Evolutionary conservation across 225 moss, liverwort and hornwort species (phyloP).

Genomic region (Rhytidiadelphus loreus): DNA sequence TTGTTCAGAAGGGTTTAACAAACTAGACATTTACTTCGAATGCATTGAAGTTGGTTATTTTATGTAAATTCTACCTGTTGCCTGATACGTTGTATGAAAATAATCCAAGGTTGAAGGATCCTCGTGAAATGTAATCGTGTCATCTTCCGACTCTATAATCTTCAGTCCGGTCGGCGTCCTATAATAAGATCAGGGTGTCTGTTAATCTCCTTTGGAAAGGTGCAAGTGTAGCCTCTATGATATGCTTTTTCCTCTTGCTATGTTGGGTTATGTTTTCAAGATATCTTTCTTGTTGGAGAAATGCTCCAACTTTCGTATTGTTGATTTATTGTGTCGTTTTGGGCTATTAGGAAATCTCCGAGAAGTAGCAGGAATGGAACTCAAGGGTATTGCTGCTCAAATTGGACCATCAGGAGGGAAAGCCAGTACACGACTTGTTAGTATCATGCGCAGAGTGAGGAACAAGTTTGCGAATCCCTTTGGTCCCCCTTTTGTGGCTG

Average conservation of each 20-base stretch:
- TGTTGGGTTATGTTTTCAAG: not conserved
- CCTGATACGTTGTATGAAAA: not conserved
- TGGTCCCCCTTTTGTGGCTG: conserved; percentile 65
- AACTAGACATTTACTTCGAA: not conserved
- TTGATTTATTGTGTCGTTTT: not conserved
- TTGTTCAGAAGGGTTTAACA: not conserved
- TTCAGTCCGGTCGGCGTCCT: not conserved
- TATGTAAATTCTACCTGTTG: not conserved
- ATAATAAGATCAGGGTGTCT: not conserved
- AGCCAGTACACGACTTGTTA: conserved; percentile 58
- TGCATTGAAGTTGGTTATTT: not conserved
- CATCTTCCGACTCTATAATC: not conserved
- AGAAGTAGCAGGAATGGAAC: not conserved
- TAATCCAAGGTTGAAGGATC: not conserved
- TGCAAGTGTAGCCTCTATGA: not conserved
- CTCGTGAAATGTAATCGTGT: not conserved
- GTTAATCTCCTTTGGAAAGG: not conserved
- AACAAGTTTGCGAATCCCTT: conserved; percentile 58
- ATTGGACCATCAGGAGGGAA: conserved; percentile 61
- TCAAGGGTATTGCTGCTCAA: conserved; percentile 29
- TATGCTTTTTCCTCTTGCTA: not conserved
- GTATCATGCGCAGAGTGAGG: conserved; percentile 78
- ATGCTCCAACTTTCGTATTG: not conserved
- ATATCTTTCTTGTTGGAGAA: not conserved
- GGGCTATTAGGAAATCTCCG: conserved; percentile 1